Evolutionary conservation across 106 monocot genomes (phyloP), one percentile per base, ranked within the genome.

Genomic region (Phalaenopsis equestris): DNA sequence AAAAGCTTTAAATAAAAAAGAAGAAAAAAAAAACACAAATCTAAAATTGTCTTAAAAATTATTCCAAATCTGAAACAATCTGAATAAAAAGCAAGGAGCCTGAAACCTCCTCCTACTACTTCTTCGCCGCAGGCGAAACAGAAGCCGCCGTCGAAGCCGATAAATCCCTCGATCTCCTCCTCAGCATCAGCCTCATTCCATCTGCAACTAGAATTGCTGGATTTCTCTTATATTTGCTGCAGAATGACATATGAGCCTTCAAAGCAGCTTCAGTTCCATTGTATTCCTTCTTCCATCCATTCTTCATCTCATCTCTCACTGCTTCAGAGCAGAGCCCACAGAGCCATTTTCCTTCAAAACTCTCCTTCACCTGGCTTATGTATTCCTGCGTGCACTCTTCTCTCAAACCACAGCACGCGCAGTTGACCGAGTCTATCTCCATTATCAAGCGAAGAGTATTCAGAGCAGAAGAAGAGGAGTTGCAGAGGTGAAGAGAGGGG

Each of bases 281-380:
- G 23, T 18, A 14, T 24, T 43, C 75, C 75, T 67, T 78, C 61
- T 30, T 48, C 56, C 73, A 46, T 1, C 87, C 86, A 81, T 38
- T 93, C 80, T 82, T 84, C 74, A 75, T 47, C 80, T 96, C 95
- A 55, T 93, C 93, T 73, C 90, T 86, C 78, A 95, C 92, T 1
- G 95, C 95, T 79, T 88, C 92, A 2, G 92, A 81, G 86, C 95
- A 95, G 67, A 95, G 84, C 38, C 96, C 93, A 48, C 96, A 96
- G 14, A 96, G 70, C 91, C 89, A 93, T 77, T 78, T 76, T 6
- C 93, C 96, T n/a, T 64, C 85, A 67, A 86, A 93, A 79, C 78
- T 86, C 1, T 86, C 85, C 2, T 85, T 79, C 24, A 93, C 90
- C 9, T 80, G 76, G 41, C 57, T 72, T 58, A 91, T 89, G 88